Evolutionary conservation across 352 stramenopile species (phyloP), one percentile per base, ranked within the genome.

Genomic region (Halophytophthora polymorphica): DNA sequence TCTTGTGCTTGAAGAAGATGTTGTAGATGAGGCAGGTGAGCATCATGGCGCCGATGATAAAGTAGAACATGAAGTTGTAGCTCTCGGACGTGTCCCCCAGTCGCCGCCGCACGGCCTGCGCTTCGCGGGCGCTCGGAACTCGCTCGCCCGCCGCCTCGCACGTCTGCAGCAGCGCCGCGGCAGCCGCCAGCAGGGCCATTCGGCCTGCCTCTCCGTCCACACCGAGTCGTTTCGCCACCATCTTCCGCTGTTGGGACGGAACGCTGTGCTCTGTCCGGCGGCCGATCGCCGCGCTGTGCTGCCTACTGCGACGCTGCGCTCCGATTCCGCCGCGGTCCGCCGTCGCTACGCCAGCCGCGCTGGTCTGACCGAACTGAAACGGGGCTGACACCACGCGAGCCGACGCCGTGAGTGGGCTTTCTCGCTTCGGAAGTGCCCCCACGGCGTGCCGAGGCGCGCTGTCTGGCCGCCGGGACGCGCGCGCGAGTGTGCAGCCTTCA

Each of bases 51-150:
- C 77, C 77, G 61, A 93, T 89, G 18, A 91, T 73, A 39, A 91
- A 88, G 73, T 93, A 93, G 41, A 93, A 93, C 77, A 90, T 90
- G 39, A 93, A 91, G 64, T 89, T 93, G 67, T 90, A 90, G 64
- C 75, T 74, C 41, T 86, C 74, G 3, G 77, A 86, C n/a, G 73
- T 54, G 17, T 65, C 56, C 0, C 38, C 49, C 11, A 83, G 61
- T 13, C 72, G 61, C 17, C 66, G 53, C 7, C 23, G 45, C 4
- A 23, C 12, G 23, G 4, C 33, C 11, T 6, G 2, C 35, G 29
- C 8, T 45, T 52, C 43, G 36, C 44, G 1, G 5, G 6, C 25
- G 22, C 17, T 29, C 43, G 46, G 14, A 15, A 45, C 10, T 28
- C 42, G 31, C 53, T 54, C 37, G 28, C 51, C 28, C 2, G 39